phyloP scores from a whole-genome alignment of 2,329 filamentous ascomycete genomes.

The Exutisphaerella laricina region DNA sequence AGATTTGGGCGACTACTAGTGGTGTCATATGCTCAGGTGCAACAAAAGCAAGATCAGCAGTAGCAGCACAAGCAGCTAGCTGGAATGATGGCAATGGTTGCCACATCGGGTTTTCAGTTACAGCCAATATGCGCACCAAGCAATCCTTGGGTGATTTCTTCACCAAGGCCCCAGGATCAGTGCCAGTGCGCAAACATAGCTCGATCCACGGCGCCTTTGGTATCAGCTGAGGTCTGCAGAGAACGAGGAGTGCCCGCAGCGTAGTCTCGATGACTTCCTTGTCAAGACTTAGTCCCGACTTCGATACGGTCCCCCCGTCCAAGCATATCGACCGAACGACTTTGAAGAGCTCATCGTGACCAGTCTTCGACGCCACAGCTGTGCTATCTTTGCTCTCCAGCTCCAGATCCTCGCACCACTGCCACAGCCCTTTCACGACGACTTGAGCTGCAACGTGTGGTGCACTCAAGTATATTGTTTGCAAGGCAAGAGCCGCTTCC shows the following conservation, averaged over 20 bases:
- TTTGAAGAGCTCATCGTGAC: slow-evolving; percentile 57
- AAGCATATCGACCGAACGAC: slow-evolving; percentile 60
- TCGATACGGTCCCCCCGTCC: slow-evolving; percentile 46
- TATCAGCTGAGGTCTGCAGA: slow-evolving; percentile 72
- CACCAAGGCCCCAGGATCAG: slow-evolving; percentile 78
- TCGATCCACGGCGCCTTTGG: slow-evolving; percentile 83
- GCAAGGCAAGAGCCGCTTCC: slow-evolving; percentile 57
- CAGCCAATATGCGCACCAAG: slow-evolving; percentile 59
- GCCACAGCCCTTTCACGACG: slow-evolving; percentile 65
- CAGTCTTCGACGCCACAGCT: slow-evolving; percentile 59
- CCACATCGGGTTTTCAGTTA: slow-evolving; percentile 36
- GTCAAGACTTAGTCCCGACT: slow-evolving; percentile 41
- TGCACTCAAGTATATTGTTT: slow-evolving; percentile 57
- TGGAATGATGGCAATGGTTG: slow-evolving; percentile 48
- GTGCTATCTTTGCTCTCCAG: slow-evolving; percentile 72
- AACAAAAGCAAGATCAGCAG: slow-evolving; percentile 88
- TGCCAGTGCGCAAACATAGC: slow-evolving; percentile 68
- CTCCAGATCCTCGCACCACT: slow-evolving; percentile 65
- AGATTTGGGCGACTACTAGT: slow-evolving; percentile 67
- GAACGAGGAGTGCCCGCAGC: slow-evolving; percentile 68
- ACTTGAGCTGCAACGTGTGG: slow-evolving; percentile 57
- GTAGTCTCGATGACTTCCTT: slow-evolving; percentile 57
- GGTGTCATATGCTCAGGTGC: slow-evolving; percentile 77
- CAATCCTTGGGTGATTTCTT: slow-evolving; percentile 58
- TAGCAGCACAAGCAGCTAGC: slow-evolving; percentile 72